Conservation (phyloP, 2,329 filamentous ascomycete species). For the Ceratocystis eucalypticola region DNA sequence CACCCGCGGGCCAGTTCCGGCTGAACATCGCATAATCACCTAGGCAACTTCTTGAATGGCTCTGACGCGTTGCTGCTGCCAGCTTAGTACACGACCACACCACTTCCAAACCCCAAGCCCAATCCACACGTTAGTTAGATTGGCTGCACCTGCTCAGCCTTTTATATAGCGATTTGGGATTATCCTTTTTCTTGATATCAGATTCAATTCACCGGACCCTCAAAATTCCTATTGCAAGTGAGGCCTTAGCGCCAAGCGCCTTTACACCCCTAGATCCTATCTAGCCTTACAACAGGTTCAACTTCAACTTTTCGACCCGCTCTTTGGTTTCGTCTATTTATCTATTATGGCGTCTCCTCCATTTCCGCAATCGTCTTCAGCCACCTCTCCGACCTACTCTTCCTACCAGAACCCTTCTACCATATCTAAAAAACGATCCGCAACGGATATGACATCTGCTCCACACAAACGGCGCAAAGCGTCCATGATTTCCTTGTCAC, state of each 20-base stretch:
- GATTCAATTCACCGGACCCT: not conserved
- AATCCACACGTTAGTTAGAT: not conserved
- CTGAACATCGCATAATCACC: constrained; percentile 1
- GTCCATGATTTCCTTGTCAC: constrained; percentile 47
- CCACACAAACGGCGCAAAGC: constrained; percentile 56
- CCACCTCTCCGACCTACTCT: constrained; percentile 42
- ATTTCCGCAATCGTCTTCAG: constrained; percentile 36
- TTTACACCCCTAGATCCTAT: not conserved
- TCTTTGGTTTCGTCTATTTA: not conserved
- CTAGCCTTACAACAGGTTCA: not conserved
- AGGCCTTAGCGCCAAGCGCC: not conserved
- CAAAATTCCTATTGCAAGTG: not conserved
- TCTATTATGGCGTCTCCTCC: constrained; percentile 43
- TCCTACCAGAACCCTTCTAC: constrained; percentile 37
- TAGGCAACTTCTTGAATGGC: not conserved
- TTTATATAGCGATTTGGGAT: not conserved
- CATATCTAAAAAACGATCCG: constrained; percentile 45
- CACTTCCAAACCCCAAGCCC: not conserved
- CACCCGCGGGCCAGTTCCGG: not conserved
- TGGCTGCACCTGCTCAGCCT: too few relatives aligned
- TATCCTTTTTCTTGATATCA: not conserved
- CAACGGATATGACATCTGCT: constrained; percentile 37
- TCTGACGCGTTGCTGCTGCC: not conserved
- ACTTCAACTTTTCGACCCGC: constrained; percentile 2
- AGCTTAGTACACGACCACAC: not conserved